Evolutionary conservation across 2,329 filamentous ascomycete species (phyloP).

Genomic region (Talaromyces islandicus): DNA sequence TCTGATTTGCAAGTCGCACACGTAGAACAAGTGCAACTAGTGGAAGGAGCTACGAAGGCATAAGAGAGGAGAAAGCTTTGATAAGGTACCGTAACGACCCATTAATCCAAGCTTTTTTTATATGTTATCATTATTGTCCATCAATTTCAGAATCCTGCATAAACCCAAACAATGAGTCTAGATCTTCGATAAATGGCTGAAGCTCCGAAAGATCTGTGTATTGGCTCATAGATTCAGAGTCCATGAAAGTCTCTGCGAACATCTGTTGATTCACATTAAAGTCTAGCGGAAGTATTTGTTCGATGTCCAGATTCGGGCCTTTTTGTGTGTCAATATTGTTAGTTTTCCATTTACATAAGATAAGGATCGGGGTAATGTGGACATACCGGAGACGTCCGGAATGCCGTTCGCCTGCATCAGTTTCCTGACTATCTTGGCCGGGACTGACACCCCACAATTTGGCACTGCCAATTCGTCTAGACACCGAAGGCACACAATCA

Average conservation of each 20-base stretch:
- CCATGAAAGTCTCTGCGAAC: neutral
- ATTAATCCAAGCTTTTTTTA: neutral
- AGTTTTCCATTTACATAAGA: neutral
- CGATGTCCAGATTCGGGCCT: neutral
- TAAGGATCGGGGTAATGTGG: neutral
- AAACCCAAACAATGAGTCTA: conserved; percentile 3
- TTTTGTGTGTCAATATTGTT: neutral
- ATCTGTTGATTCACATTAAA: neutral
- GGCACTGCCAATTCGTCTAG: conserved; percentile 24
- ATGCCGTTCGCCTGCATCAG: conserved; percentile 10
- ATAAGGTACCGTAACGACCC: neutral
- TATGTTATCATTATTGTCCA: too few species aligned
- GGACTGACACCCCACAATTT: conserved; percentile 4
- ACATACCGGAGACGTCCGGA: conserved; percentile 10
- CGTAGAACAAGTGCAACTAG: neutral
- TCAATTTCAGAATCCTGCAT: conserved; percentile 1
- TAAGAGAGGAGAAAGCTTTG: neutral
- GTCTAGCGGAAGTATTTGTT: neutral
- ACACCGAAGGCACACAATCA: conserved; percentile 23
- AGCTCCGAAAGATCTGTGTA: neutral
- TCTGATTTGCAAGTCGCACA: neutral
- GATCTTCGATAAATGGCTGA: conserved; percentile 3
- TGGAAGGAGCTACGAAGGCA: neutral
- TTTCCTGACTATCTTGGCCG: conserved; percentile 5
- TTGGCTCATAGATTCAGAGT: neutral